Evolutionary conservation across 306 rosid genomes (phyloP).

Genomic region (Cicer pinnatifidum): DNA sequence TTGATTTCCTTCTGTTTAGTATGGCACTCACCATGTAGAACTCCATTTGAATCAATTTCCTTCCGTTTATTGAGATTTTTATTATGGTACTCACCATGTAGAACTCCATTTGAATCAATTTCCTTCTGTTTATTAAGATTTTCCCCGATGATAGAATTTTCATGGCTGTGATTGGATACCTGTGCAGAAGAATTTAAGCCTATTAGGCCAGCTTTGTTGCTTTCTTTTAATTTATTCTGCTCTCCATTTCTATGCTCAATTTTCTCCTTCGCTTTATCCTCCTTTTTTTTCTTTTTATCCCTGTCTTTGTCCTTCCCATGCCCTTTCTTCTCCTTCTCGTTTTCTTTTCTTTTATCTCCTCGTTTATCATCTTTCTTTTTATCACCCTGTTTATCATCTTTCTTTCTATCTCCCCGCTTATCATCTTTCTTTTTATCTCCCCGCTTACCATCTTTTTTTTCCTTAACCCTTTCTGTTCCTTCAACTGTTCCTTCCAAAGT

Average conservation of each 20-base stretch:
- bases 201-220: conserved; percentile 51
- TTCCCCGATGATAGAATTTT: conserved; percentile 52
- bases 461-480: conserved; percentile 50
- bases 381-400: conserved; percentile 66
- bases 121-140: conserved; percentile 77
- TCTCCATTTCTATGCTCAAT: conserved; percentile 46
- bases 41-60: conserved; percentile 69
- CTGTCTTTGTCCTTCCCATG: conserved; percentile 78
- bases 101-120: conserved; percentile 67
- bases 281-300: conserved; percentile 77
- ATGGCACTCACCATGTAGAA: conserved; percentile 73
- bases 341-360: conserved; percentile 69
- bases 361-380: conserved; percentile 69
- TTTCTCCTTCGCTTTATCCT: conserved; percentile 46
- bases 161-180: conserved; percentile 51
- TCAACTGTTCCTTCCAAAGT: conserved; percentile 49
- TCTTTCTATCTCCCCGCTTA: conserved; percentile 53
- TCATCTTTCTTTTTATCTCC: conserved; percentile 64
- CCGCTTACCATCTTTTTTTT: conserved; percentile 58
- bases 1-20: too few relatives aligned
- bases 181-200: conserved; percentile 54
- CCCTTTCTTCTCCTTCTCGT: conserved; percentile 70
- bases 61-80: conserved; percentile 74
- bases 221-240: conserved; percentile 57
- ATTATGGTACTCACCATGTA: conserved; percentile 69